Conservation (phyloP, 1,284 basidiomycete genomes). For the Cystobasidium sp. region DNA sequence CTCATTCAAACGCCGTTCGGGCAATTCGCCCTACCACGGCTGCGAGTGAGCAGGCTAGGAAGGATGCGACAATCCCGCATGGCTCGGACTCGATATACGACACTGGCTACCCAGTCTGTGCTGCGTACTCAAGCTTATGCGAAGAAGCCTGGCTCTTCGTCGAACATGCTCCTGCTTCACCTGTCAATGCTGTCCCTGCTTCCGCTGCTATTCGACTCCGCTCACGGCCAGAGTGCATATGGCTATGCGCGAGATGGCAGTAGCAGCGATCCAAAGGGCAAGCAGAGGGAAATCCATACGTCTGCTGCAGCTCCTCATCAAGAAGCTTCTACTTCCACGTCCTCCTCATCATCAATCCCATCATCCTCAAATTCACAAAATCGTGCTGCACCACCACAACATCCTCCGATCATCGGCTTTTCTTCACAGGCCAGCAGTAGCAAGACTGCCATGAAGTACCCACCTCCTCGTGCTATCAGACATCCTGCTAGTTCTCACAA, state of each 20-base stretch:
- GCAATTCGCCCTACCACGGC: slow-evolving; percentile 15
- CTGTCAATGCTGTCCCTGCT: slow-evolving; percentile 41
- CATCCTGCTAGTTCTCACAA: too few species aligned
- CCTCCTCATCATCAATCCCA: not conserved
- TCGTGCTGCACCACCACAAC: too few species aligned
- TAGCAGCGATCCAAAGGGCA: not conserved
- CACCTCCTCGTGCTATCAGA: too few species aligned
- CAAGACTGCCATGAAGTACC: too few species aligned
- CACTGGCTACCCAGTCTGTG: slow-evolving; percentile 20
- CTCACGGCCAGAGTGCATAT: slow-evolving; percentile 40
- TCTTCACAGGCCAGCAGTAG: not conserved
- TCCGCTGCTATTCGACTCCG: slow-evolving; percentile 33
- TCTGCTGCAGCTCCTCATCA: not conserved
- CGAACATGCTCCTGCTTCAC: slow-evolving; percentile 32
- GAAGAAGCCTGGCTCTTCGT: not conserved
- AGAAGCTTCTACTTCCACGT: not conserved
- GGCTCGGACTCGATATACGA: slow-evolving; percentile 27
- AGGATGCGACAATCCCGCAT: not conserved
- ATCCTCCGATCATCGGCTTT: slow-evolving; percentile 3
- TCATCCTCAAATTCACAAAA: not conserved
- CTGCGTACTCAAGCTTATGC: slow-evolving; percentile 23
- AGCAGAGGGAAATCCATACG: slow-evolving; percentile 7
- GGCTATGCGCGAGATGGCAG: slow-evolving; percentile 13
- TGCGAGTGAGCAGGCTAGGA: slow-evolving; percentile 12
- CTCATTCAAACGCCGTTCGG: slow-evolving; percentile 12